Conservation (phyloP, 2,329 filamentous ascomycete species). For the Ophiocordyceps camponoti-rufipedis region DNA sequence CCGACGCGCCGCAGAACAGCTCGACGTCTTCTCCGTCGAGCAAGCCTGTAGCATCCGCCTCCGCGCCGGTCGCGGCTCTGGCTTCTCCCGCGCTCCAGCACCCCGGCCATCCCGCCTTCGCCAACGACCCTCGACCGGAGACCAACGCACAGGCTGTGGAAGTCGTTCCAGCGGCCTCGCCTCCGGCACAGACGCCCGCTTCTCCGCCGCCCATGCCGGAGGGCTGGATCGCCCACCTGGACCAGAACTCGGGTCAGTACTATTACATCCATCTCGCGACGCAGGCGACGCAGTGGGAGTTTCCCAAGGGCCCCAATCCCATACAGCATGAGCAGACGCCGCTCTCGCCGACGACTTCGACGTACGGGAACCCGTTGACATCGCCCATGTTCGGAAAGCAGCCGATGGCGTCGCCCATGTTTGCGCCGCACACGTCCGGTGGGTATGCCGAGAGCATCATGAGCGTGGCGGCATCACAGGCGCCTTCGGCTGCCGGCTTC, state of each 20-base stretch:
- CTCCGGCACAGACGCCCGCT: constrained; percentile 38
- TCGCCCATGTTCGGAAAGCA: constrained; percentile 46
- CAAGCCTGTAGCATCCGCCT: constrained; percentile 8
- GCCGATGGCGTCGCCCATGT: constrained; percentile 57
- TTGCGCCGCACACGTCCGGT: constrained; percentile 60
- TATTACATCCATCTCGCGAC: constrained; percentile 96
- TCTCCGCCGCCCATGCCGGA: constrained; percentile 89
- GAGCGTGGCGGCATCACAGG: constrained; percentile 56
- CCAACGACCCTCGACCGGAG: constrained; percentile 53
- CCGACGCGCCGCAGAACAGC: constrained; percentile 5
- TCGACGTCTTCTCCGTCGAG: constrained; percentile 12
- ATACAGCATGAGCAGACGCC: constrained; percentile 68
- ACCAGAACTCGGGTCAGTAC: constrained; percentile 91
- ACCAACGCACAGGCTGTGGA: constrained; percentile 29
- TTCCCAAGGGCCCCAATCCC: constrained; percentile 87
- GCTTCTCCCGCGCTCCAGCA: constrained; percentile 33
- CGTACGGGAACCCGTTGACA: constrained; percentile 54
- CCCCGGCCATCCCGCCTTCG: constrained; percentile 72
- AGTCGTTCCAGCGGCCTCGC: constrained; percentile 20
- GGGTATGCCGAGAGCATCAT: constrained; percentile 71
- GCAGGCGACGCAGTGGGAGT: constrained; percentile 97
- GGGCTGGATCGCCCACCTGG: constrained; percentile 94
- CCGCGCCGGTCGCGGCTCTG: constrained; percentile 10
- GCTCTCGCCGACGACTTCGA: constrained; percentile 63
- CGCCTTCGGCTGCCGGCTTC: constrained; percentile 66